Evolutionary conservation across 805 yeast species (phyloP).

Genomic region (Sungouiozyma ichnusensis): DNA sequence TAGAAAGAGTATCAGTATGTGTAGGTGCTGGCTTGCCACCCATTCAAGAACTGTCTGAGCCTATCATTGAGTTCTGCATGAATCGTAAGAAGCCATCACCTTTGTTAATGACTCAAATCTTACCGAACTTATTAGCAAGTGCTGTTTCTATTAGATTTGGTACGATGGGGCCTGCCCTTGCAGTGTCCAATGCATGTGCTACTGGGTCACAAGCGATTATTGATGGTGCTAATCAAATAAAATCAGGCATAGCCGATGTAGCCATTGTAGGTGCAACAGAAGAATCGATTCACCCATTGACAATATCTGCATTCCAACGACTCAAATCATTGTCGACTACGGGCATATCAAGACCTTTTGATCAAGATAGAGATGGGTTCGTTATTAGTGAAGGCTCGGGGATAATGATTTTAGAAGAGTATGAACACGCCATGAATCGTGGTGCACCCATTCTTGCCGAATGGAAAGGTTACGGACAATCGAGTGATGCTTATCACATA

Average conservation of each 20-base stretch:
- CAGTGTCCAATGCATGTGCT: constrained; percentile 93
- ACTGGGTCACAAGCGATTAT: constrained; percentile 92
- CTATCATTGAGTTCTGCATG: constrained; percentile 30
- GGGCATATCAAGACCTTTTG: constrained; percentile 81
- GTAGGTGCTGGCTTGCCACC: constrained; percentile 93
- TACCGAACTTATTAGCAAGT: constrained; percentile 93
- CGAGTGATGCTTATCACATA: constrained; percentile 87
- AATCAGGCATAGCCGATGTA: constrained; percentile 69
- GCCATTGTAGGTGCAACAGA: constrained; percentile 96
- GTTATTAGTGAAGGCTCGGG: constrained; percentile 94
- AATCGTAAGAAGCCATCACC: constrained; percentile 62
- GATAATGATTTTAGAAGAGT: constrained; percentile 60
- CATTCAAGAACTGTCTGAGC: constrained; percentile 50
- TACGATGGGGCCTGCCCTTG: constrained; percentile 75
- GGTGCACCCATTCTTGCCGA: constrained; percentile 70
- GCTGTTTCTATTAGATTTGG: constrained; percentile 71
- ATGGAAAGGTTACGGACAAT: constrained; percentile 76
- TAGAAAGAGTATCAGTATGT: constrained; percentile 48
- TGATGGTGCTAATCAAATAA: constrained; percentile 76
- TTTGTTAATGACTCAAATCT: constrained; percentile 68
- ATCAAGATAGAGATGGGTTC: constrained; percentile 66
- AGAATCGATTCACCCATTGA: constrained; percentile 72
- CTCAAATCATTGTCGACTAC: constrained; percentile 65
- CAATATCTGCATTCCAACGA: constrained; percentile 84
- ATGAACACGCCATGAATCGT: constrained; percentile 62